These are phyloP conservation scores for Cladosporium phlei DNA, from an alignment of 2,329 filamentous ascomycete species.

Conservation along the genomic window DNA sequence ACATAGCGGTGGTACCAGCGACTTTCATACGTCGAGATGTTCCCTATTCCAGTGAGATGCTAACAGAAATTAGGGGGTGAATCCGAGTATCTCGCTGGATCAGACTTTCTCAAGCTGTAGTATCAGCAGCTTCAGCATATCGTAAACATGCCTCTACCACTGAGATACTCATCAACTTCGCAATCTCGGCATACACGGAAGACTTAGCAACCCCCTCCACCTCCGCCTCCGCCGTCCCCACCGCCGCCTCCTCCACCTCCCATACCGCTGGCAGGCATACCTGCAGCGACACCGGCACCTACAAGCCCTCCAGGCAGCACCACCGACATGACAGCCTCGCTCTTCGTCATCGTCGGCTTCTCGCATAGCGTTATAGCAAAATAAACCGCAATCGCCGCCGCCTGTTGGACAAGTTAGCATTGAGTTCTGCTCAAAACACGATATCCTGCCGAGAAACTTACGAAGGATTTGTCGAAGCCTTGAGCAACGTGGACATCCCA, in stretches of 20 bases:
- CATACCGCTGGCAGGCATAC: not conserved
- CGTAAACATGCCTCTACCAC: too few relatives aligned
- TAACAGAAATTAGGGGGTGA: too few relatives aligned
- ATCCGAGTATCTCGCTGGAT: too few relatives aligned
- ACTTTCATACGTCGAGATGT: too few relatives aligned
- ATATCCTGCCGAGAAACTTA: not conserved
- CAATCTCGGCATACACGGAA: too few relatives aligned
- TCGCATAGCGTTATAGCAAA: constrained; percentile 4
- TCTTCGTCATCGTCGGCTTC: constrained; percentile 8
- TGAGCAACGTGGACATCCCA: constrained; percentile 5
- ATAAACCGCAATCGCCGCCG: not conserved
- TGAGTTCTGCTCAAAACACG: not conserved
- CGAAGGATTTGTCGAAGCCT: constrained; percentile 1
- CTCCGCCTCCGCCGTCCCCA: not conserved
- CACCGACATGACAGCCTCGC: not conserved
- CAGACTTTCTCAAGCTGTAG: too few relatives aligned
- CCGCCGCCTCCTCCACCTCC: not conserved
- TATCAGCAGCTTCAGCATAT: too few relatives aligned
- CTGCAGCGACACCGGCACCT: not conserved
- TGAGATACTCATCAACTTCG: too few relatives aligned
- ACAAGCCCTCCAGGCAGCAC: not conserved
- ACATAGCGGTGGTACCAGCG: too few relatives aligned
- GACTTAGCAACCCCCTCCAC: not conserved
- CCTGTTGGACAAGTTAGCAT: not conserved
- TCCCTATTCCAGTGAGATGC: too few relatives aligned